Evolutionary conservation across 106 monocot genomes (phyloP).

Genomic region (Dendrobium huoshanense): DNA sequence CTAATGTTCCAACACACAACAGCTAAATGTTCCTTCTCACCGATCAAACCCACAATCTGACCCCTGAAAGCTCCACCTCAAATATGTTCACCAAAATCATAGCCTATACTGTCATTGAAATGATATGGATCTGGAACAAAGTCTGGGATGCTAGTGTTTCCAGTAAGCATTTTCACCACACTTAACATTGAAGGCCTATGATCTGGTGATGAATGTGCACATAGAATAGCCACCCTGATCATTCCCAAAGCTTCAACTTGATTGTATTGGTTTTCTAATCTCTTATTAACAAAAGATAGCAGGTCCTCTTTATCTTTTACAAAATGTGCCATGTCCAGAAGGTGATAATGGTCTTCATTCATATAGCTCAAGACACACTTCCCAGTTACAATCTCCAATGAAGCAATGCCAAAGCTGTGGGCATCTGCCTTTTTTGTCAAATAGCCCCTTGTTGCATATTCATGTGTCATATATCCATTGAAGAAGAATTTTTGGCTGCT

Average conservation of each 20-base stretch:
- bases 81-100: neutral
- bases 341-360: conserved; percentile 14
- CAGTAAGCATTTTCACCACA: neutral
- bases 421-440: conserved; percentile 60
- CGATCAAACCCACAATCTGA: too few relatives aligned
- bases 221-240: conserved; percentile 3
- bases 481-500: too few relatives aligned
- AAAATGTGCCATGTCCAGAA: neutral
- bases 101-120: neutral
- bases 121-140: conserved; percentile 8
- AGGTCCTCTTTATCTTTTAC: conserved; percentile 4
- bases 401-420: conserved; percentile 54
- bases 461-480: conserved; percentile 59
- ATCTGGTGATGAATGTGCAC: conserved; percentile 1
- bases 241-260: conserved; percentile 5
- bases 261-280: neutral
- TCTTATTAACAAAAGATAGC: conserved; percentile 4
- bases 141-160: neutral
- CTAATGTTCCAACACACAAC: too few relatives aligned
- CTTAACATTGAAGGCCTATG: conserved; percentile 2
- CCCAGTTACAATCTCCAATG: conserved; percentile 49
- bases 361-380: conserved; percentile 31
- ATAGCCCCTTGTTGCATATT: conserved; percentile 60
- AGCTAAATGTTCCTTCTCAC: too few relatives aligned
- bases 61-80: too few relatives aligned